A percentile compares a stretch with the other conserved stretches of the same genome.
Evolutionary conservation across 1,284 basidiomycete genomes (phyloP).

Genomic region (Violaceomyces palustris): DNA sequence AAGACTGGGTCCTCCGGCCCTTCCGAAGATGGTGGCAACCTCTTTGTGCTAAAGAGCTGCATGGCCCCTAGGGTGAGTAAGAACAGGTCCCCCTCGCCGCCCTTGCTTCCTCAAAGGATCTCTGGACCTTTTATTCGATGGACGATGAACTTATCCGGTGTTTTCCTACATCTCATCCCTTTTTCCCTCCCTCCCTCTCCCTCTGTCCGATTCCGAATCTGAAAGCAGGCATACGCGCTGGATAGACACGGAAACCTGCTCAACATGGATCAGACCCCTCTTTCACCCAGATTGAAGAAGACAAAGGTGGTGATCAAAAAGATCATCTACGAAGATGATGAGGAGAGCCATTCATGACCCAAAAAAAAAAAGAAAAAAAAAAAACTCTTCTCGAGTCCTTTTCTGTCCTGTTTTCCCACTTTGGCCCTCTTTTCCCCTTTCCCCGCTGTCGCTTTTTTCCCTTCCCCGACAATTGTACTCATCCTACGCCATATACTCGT

Average conservation of each 20-base stretch:
- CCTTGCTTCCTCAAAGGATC: not conserved
- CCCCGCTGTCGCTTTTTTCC: not conserved
- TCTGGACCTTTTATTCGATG: not conserved
- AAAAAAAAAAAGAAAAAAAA: not conserved
- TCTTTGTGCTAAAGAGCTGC: not conserved
- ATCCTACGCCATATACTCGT: not conserved
- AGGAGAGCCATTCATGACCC: not conserved
- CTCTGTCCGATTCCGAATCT: not conserved
- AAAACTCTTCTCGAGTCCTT: not conserved
- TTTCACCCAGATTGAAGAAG: not conserved
- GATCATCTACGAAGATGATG: conserved; percentile 1
- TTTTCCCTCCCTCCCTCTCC: not conserved
- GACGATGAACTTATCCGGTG: not conserved
- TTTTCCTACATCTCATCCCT: not conserved
- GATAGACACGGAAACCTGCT: not conserved
- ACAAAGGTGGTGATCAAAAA: not conserved
- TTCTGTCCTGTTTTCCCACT: not conserved
- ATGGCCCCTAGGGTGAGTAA: not conserved
- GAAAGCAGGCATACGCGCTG: not conserved
- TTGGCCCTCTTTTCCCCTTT: no score
- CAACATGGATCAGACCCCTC: not conserved
- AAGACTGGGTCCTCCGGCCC: not conserved
- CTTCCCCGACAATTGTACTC: not conserved
- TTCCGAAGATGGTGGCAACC: not conserved
- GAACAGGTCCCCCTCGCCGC: not conserved